Percentiles rank a stretch among this genome's conserved stretches.
Conservation (phyloP, 2,329 filamentous ascomycete species). For the Pleomassaria siparia region DNA sequence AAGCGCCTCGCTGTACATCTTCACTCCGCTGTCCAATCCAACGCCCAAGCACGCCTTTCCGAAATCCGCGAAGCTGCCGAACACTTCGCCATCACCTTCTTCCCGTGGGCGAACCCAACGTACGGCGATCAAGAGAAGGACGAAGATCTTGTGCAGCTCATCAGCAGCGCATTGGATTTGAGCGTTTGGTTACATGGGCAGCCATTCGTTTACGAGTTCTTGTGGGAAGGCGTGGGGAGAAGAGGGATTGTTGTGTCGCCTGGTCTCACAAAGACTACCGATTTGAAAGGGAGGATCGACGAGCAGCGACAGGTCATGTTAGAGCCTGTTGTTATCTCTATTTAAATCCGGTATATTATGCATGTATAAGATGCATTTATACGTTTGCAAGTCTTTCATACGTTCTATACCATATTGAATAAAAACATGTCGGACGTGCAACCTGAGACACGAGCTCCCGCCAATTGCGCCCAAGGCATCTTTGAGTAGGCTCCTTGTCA, state of each 20-base stretch:
- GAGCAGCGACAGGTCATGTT: conserved; percentile 1
- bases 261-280: conserved; percentile 14
- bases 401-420: too few species aligned
- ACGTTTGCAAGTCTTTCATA: too few species aligned
- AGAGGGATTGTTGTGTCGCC: conserved; percentile 28
- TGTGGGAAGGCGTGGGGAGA: conserved; percentile 27
- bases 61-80: conserved; percentile 37
- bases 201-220: conserved; percentile 24
- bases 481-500: too few species aligned
- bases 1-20: conserved; percentile 30
- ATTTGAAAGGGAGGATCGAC: not conserved
- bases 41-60: conserved; percentile 12
- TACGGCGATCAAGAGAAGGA: conserved; percentile 31
- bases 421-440: too few species aligned
- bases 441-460: too few species aligned
- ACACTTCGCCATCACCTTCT: conserved; percentile 38
- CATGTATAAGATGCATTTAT: too few species aligned
- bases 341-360: too few species aligned
- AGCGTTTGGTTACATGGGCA: conserved; percentile 35
- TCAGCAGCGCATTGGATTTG: conserved; percentile 26
- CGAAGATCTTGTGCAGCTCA: conserved; percentile 27
- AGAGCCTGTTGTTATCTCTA: conserved; percentile 1
- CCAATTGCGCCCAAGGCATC: too few species aligned
- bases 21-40: conserved; percentile 1
- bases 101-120: conserved; percentile 36